phyloP scores from a whole-genome alignment of 2,329 filamentous ascomycete genomes.

The Emergomyces pasteurianus region DNA sequence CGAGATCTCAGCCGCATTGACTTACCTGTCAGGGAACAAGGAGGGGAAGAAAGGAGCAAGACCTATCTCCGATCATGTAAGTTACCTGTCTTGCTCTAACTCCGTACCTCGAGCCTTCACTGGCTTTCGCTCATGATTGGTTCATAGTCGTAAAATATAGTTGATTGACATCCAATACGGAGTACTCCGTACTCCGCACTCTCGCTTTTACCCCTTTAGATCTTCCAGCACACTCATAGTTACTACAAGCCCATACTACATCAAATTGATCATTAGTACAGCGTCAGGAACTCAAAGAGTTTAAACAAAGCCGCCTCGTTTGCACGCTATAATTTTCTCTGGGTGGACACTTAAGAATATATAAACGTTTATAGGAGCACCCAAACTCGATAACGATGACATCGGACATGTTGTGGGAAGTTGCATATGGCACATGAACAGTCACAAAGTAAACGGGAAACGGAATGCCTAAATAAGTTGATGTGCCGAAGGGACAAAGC shows the following conservation, averaged over 20 bases:
- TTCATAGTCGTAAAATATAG: not conserved
- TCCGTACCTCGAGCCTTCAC: no score
- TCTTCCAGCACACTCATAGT: not conserved
- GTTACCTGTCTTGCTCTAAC: no score
- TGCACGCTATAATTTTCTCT: not conserved
- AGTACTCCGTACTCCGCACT: no score
- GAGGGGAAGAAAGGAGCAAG: not conserved
- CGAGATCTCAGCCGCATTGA: not conserved
- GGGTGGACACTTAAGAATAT: not conserved
- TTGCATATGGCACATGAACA: no score
- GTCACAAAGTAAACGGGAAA: no score
- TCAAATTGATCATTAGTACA: not conserved
- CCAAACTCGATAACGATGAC: conserved; percentile 15
- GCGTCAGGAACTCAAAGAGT: not conserved
- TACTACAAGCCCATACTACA: not conserved
- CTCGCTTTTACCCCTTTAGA: no score
- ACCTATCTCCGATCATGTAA: not conserved
- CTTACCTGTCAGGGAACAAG: not conserved
- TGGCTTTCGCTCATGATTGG: not conserved
- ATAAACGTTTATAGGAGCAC: conserved; percentile 8
- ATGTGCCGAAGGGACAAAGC: no score
- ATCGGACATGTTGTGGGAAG: conserved; percentile 14
- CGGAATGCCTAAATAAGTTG: no score
- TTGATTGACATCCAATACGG: not conserved
- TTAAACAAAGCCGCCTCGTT: not conserved